Evolutionary conservation across 805 yeast genomes (phyloP).

Genomic region (Debaryomyces prosopidis): DNA sequence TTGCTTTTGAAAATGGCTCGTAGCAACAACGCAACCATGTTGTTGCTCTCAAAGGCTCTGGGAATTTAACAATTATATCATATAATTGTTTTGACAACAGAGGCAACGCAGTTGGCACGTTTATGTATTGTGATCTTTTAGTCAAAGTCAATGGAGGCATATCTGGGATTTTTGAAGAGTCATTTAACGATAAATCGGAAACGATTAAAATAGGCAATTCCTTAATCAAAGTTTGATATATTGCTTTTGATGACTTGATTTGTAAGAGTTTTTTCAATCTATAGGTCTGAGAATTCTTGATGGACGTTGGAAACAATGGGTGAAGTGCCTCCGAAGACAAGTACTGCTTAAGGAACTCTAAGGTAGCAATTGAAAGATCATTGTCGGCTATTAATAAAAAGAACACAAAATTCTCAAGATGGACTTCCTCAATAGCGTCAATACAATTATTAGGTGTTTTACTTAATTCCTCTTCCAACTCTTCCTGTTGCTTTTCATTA

Average conservation of each 20-base stretch:
- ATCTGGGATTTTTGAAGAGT: slow-evolving; percentile 25
- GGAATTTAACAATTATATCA: slow-evolving; percentile 58
- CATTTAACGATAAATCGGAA: slow-evolving; percentile 30
- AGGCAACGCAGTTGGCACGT: slow-evolving; percentile 68
- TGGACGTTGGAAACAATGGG: slow-evolving; percentile 25
- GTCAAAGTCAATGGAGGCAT: slow-evolving; percentile 37
- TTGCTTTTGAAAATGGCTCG: slow-evolving; percentile 51
- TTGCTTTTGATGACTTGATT: slow-evolving; percentile 46
- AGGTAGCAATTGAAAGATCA: slow-evolving; percentile 69
- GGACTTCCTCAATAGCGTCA: slow-evolving; percentile 33
- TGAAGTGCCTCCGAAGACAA: slow-evolving; percentile 58
- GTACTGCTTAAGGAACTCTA: slow-evolving; percentile 83
- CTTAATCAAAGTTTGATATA: slow-evolving; percentile 53
- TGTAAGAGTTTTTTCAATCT: slow-evolving; percentile 52
- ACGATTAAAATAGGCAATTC: slow-evolving; percentile 61
- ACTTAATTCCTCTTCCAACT: slow-evolving; percentile 12
- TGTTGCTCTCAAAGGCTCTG: slow-evolving; percentile 90
- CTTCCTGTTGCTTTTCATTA: slow-evolving; percentile 7
- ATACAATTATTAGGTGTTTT: slow-evolving; percentile 36
- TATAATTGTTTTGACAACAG: slow-evolving; percentile 54
- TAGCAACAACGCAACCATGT: slow-evolving; percentile 93
- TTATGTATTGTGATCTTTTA: slow-evolving; percentile 47
- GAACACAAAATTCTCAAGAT: slow-evolving; percentile 56
- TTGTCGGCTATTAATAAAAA: slow-evolving; percentile 65
- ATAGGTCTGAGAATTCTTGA: slow-evolving; percentile 31